Conservation (phyloP, 1,284 basidiomycete genomes). For the Ceratobasidium sp. region DNA sequence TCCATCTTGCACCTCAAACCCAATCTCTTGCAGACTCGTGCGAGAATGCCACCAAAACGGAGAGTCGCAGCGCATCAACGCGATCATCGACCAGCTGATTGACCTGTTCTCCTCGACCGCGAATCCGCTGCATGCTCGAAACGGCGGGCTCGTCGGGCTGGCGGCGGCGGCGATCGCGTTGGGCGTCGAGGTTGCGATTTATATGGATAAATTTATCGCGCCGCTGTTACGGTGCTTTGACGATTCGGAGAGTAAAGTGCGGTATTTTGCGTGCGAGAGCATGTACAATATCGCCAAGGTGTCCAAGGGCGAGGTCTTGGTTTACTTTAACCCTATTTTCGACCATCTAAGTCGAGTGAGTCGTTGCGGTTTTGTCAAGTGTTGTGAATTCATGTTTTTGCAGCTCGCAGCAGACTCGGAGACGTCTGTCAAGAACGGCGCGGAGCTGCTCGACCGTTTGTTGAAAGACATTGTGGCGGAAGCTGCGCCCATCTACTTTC, state of each 20-base stretch:
- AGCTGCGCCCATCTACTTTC: slow-evolving; percentile 94
- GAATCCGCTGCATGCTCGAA: slow-evolving; percentile 88
- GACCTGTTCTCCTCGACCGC: slow-evolving; percentile 87
- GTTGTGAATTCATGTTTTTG: neutral
- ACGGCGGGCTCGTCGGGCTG: slow-evolving; percentile 95
- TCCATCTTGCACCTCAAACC: slow-evolving; percentile 27
- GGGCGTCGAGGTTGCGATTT: slow-evolving; percentile 90
- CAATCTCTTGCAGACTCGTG: slow-evolving; percentile 69
- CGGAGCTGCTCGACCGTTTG: slow-evolving; percentile 95
- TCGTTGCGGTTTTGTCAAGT: slow-evolving; percentile 17
- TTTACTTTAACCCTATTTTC: slow-evolving; percentile 99
- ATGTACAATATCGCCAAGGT: slow-evolving; percentile 99
- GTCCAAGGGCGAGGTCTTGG: slow-evolving; percentile 95
- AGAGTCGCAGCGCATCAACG: slow-evolving; percentile 82
- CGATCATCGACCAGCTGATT: slow-evolving; percentile 94
- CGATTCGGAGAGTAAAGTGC: slow-evolving; percentile 93
- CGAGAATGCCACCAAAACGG: slow-evolving; percentile 85
- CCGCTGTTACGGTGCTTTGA: slow-evolving; percentile 94
- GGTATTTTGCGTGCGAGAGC: slow-evolving; percentile 97
- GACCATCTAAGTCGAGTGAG: slow-evolving; percentile 94
- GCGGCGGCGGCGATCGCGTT: slow-evolving; percentile 97
- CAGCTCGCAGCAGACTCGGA: slow-evolving; percentile 97
- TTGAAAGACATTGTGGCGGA: slow-evolving; percentile 99
- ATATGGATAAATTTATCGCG: slow-evolving; percentile 92
- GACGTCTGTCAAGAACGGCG: slow-evolving; percentile 97